Conservation (phyloP, 768 basidiomycete species). For the Suillus bovinus region DNA sequence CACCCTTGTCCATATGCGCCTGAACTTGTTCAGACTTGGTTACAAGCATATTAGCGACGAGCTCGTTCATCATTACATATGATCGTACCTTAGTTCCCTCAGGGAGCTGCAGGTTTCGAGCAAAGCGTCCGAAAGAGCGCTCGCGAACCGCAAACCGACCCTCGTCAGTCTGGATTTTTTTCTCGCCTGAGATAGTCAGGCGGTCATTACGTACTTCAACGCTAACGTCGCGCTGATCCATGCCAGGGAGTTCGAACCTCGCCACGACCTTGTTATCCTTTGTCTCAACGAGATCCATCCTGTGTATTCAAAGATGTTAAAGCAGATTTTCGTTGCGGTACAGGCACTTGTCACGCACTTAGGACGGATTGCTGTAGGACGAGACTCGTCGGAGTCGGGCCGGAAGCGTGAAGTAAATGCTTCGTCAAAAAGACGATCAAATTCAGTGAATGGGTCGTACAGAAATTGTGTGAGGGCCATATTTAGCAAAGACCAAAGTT, state of each 20-base stretch:
- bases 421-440: constrained; percentile 47
- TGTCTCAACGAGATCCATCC: constrained; percentile 50
- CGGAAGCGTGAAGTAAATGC: constrained; percentile 25
- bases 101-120: constrained; percentile 46
- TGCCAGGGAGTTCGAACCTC: constrained; percentile 56
- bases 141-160: constrained; percentile 44
- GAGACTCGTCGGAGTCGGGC: constrained; percentile 6
- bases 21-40: not conserved
- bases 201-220: constrained; percentile 49
- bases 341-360: constrained; percentile 16
- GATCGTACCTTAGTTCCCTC: constrained; percentile 44
- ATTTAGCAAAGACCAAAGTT: not conserved
- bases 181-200: constrained; percentile 50
- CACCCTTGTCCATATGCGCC: not conserved
- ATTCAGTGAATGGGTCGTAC: constrained; percentile 45
- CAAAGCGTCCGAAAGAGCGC: constrained; percentile 45
- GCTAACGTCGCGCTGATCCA: constrained; percentile 47
- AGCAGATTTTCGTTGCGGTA: accelerated
- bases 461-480: constrained; percentile 33
- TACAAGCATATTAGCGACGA: not conserved
- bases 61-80: not conserved
- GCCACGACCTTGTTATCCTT: constrained; percentile 46
- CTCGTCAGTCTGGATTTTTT: constrained; percentile 34
- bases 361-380: constrained; percentile 17
- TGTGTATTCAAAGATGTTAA: constrained; percentile 12